Evolutionary conservation across 2,329 filamentous ascomycete species (phyloP), one percentile per base, ranked within the genome.

Genomic region (Aspergillus pseudoterreus): DNA sequence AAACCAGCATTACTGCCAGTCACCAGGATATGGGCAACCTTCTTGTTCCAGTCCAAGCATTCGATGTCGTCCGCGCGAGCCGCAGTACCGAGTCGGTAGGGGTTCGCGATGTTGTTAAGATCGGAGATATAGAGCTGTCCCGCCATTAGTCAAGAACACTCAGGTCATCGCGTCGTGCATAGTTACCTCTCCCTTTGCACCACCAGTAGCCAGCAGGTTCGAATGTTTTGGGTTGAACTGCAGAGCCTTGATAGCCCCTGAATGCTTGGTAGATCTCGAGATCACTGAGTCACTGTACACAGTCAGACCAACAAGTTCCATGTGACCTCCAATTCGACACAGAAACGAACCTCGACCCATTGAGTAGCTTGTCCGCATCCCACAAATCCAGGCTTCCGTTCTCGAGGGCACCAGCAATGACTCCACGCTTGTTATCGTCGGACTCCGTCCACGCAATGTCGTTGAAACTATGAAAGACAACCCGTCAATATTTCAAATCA

Each of bases 41-140:
- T 97, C 68, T 91, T 92, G 75, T 99, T 99, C 95, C 95, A 99
- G 62, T 96, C 92, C 54, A 99, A 79, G 60, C 92, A 95, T 65
- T 97, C 94, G 58, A 97, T 89, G 63, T 99, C 94, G 65, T 97
- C 92, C 36, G 91, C 88, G 67, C 92, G 87, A 57, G 91, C 92
- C 39, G 90, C 90, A 35, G 88, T 82, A 58, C 89, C 95, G 54
- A 99, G 79, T 57, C 92, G 85, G 75, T 95, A 95, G 4, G 92
- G 89, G 67, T 88, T 94, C 51, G 84, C 83, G 61, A 92, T 82
- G 70, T 97, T 92, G 74, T 95, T 91, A 61, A 97, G 78, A 66
- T 99, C 92, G 78, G 94, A 95, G 61, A 99, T 87, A 74, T 90
- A 99, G 38, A 99, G 84, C 75, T 76, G 44, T 47, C 35, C 10